phyloP scores from a whole-genome alignment of 768 basidiomycete species.

The Thelephora ganbajun region DNA sequence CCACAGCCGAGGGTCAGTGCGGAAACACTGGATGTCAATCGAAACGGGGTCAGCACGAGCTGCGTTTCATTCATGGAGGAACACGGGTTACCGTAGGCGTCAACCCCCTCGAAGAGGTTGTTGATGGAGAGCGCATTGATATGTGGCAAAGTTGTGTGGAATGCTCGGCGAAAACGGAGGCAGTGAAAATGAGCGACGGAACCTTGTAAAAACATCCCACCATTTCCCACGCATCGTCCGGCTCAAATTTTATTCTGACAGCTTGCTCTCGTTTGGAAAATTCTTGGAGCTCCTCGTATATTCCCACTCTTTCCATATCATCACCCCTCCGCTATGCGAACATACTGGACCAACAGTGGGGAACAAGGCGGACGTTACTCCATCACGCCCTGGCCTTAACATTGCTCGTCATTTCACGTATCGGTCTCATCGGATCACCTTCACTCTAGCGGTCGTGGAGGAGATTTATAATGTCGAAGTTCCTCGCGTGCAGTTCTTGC shows the following conservation, averaged over 20 bases:
- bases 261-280: slow-evolving; percentile 17
- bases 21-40: slow-evolving; percentile 20
- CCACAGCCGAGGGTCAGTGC: slow-evolving; percentile 23
- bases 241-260: slow-evolving; percentile 1
- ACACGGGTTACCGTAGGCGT: slow-evolving; percentile 17
- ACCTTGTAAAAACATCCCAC: slow-evolving; percentile 12
- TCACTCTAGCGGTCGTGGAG: slow-evolving; percentile 31
- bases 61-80: slow-evolving; percentile 25
- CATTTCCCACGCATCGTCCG: background rate
- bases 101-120: background rate
- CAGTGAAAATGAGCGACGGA: slow-evolving; percentile 15
- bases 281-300: slow-evolving; percentile 17
- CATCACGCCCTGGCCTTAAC: slow-evolving; percentile 21
- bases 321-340: slow-evolving; percentile 11
- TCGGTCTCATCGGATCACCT: slow-evolving; percentile 23
- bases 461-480: slow-evolving; percentile 50
- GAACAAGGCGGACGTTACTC: slow-evolving; percentile 10
- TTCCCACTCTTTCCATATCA: slow-evolving; percentile 8
- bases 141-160: slow-evolving; percentile 18
- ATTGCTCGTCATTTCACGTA: slow-evolving; percentile 28
- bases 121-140: slow-evolving; percentile 10
- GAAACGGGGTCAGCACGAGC: slow-evolving; percentile 28
- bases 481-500: slow-evolving; percentile 43
- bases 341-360: slow-evolving; percentile 12
- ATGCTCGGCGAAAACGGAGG: slow-evolving; percentile 14